phyloP scores from a whole-genome alignment of 768 basidiomycete genomes.

The Mycena galericulata region DNA sequence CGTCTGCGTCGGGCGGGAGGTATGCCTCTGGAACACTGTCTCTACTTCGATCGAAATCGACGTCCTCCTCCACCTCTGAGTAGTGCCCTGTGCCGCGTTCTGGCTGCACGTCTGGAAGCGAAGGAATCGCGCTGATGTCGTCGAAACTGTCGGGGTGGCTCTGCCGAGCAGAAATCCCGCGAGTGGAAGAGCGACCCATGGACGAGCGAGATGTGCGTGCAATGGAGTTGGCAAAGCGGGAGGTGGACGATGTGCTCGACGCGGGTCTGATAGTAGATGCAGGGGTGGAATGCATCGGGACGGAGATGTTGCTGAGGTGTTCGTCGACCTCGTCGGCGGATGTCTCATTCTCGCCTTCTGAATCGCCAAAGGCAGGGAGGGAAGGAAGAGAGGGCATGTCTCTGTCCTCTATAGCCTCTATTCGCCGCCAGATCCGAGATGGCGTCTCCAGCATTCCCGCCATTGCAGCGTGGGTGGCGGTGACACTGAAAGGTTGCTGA shows the following conservation, averaged over 20 bases:
- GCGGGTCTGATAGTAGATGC: slow-evolving; percentile 61
- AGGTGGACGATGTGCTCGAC: slow-evolving; percentile 60
- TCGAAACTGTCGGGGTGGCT: slow-evolving; percentile 67
- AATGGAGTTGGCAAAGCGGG: slow-evolving; percentile 66
- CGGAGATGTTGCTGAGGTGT: slow-evolving; percentile 53
- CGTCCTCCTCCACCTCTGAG: slow-evolving; percentile 52
- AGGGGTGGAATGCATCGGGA: slow-evolving; percentile 79
- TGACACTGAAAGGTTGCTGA: neutral
- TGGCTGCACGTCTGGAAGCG: slow-evolving; percentile 56
- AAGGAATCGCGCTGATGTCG: slow-evolving; percentile 63
- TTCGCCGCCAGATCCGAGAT: slow-evolving; percentile 86
- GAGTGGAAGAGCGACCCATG: slow-evolving; percentile 44
- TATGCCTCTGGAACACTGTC: slow-evolving; percentile 67
- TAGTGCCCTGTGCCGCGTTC: slow-evolving; percentile 47
- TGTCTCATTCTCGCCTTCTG: slow-evolving; percentile 49
- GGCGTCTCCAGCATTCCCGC: slow-evolving; percentile 81
- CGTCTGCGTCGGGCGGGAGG: slow-evolving; percentile 60
- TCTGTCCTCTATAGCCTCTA: slow-evolving; percentile 77
- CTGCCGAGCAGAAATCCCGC: slow-evolving; percentile 46
- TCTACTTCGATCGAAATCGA: slow-evolving; percentile 55
- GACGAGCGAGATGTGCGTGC: slow-evolving; percentile 53
- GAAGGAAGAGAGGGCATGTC: slow-evolving; percentile 90
- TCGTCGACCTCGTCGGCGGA: slow-evolving; percentile 49
- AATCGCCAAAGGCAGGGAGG: slow-evolving; percentile 78
- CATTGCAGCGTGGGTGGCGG: slow-evolving; percentile 42